Evolutionary conservation across 371 early-diverging fungal species (phyloP), one percentile per base, ranked within the genome.

Genomic region (Mucor velutinosus): DNA sequence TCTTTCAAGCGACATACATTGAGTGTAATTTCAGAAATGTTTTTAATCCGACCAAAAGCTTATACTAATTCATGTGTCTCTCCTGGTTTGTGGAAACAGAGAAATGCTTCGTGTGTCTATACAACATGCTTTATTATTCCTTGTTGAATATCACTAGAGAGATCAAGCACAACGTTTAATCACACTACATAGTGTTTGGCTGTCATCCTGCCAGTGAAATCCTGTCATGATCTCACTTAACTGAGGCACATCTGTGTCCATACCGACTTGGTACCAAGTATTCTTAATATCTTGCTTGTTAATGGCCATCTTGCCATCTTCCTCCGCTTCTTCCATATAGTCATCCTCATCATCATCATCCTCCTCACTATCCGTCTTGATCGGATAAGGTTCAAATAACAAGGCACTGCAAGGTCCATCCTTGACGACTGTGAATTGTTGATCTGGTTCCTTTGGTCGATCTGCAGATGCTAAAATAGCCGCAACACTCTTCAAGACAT

Each of bases 231-330:
- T 62, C n/a, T 74, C 67, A 6, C 39, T 58, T 14, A 67, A 14
- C n/a, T 58, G 51, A 10, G 65, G 65, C 5, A 74, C 70, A 60
- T 72, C 76, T 0, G 66, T 66, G 51, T 81, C 81, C 81, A 81
- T 78, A 7, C 81, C 81, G 5, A 73, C 65, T 62, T 81, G 70
- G 56, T 81, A 81, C 81, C 81, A 81, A 4, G 57, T 30, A 63
- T 58, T 49, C 12, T 23, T 15, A 1, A 58, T 49, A 33, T 73
- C 70, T 21, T 63, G 30, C 29, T 61, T 60, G 7, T 3, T 17
- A 6, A 45, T n/a, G 21, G 3, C 35, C 6, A 4, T 0, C 33
- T 32, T 12, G 37, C 39, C 49, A 2, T 41, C 10, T 3, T 60
- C 23, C 7, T 32, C 60, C 10, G 61, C 49, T 12, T 58, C 43